These are phyloP conservation scores for Secale cereale DNA, from an alignment of 176 grass and related monocot genomes.

Conservation along the genomic window DNA sequence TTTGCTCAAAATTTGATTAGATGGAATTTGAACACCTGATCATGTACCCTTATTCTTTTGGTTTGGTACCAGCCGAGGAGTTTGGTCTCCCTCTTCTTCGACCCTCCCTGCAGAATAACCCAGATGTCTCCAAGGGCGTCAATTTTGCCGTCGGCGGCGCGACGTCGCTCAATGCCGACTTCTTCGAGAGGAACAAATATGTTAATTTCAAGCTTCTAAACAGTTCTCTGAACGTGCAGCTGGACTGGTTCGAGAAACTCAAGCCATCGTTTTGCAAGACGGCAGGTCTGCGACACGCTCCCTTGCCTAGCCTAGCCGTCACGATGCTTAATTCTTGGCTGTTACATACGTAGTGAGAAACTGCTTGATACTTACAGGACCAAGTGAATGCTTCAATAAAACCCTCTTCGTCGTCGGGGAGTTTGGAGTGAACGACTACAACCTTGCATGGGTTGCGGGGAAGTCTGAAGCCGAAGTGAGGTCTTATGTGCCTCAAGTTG, in stretches of 20 bases:
- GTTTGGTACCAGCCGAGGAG: slow-evolving; percentile 18
- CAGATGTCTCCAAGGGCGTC: slow-evolving; percentile 12
- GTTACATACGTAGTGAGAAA: background rate
- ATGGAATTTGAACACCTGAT: background rate
- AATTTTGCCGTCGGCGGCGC: slow-evolving; percentile 55
- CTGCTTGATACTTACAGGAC: background rate
- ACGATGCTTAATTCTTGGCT: background rate
- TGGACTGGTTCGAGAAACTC: slow-evolving; percentile 51
- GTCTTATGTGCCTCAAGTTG: background rate
- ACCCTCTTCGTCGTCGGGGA: slow-evolving; percentile 6
- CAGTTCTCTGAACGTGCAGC: slow-evolving; percentile 35
- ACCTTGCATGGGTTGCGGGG: background rate
- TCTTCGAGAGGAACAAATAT: slow-evolving; percentile 23
- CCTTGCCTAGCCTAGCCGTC: background rate
- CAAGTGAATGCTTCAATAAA: background rate
- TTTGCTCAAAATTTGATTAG: background rate
- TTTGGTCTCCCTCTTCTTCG: slow-evolving; percentile 46
- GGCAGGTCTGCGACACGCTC: background rate
- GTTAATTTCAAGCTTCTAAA: background rate
- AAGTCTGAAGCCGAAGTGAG: background rate
- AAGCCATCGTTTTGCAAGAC: slow-evolving; percentile 38
- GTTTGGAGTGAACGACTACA: slow-evolving; percentile 21
- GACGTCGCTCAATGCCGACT: slow-evolving; percentile 31
- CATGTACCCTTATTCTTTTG: background rate
- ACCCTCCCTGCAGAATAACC: background rate